Base-by-base conservation (phyloP, 495 filamentous ascomycete genomes). In the Hyaloscypha finlandica region DNA sequence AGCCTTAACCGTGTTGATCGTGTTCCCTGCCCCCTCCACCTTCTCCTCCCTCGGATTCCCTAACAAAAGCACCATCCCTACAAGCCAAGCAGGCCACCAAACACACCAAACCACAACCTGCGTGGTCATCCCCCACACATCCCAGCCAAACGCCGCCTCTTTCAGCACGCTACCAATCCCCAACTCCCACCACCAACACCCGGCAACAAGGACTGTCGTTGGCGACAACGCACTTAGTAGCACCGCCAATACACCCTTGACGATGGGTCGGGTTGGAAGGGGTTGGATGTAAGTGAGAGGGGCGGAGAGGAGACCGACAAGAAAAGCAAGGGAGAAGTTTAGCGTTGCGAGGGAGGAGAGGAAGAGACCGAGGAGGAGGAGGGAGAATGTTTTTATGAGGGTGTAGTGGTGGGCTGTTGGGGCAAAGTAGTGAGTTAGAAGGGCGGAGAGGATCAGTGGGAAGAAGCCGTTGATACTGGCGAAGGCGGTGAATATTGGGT, bases 21-120 rank as follows among this genome's bases (percentile, higher is more conserved):
- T 61, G 20, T 30, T 14, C 2, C 30, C 56, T 6, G n/a, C 32
- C 31, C n/a, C 31, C 32, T 32, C 8, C 31, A 55, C 52, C 20
- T 56, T 30, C 48, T 59, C 35, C 35, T 60, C 65, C 55, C 60
- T 57, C 8, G 70, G 69, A 56, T 66, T 51, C 73, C 82, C 63
- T 66, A 82, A 71, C 33, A 84, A 76, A 6, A 77, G 65, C 12
- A 83, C 70, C 22, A 75, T 70, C 6, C 79, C 92, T 16, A 86
- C 84, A 61, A 97, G 71, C 96, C 95, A 98, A 29, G 92, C 93
- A 8, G 95, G 96, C 94, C 94, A 99, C 95, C 95, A 99, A 33
- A 98, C 92, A 76, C 92, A 92, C 93, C 96, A 99, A 20, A 98
- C 88, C 45, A 98, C 88, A 8, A 98, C 87, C 66, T 90, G 82